Evolutionary conservation across 2,329 filamentous ascomycete genomes (phyloP).

Genomic region (Clonostachys rhizophaga): DNA sequence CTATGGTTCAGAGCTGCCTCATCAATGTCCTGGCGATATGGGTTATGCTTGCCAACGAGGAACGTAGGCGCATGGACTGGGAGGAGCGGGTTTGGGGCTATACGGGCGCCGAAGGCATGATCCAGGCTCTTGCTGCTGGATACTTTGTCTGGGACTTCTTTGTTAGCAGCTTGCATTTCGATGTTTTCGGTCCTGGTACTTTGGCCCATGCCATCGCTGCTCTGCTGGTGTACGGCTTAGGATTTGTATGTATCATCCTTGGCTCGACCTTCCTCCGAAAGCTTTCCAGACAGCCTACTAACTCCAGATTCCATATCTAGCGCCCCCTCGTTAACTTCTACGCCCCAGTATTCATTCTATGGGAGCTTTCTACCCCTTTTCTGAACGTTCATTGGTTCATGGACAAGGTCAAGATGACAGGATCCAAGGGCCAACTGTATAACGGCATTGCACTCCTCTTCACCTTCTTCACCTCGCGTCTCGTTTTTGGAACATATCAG

Average conservation of each 20-base stretch:
- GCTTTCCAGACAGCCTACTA: not conserved
- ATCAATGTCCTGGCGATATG: constrained; percentile 72
- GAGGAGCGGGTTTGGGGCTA: constrained; percentile 74
- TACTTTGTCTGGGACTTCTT: constrained; percentile 84
- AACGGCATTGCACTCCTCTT: constrained; percentile 70
- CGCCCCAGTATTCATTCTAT: constrained; percentile 75
- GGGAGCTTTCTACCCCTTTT: constrained; percentile 81
- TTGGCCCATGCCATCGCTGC: constrained; percentile 74
- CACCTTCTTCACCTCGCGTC: constrained; percentile 72
- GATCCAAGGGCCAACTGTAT: constrained; percentile 67
- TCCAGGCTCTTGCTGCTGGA: constrained; percentile 71
- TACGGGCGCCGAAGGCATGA: constrained; percentile 64
- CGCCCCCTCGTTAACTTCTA: constrained; percentile 84
- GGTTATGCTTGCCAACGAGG: constrained; percentile 64
- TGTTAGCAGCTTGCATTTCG: constrained; percentile 62
- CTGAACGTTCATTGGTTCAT: constrained; percentile 91
- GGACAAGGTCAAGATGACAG: constrained; percentile 80
- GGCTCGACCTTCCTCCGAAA: constrained; percentile 1
- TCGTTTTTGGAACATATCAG: constrained; percentile 74
- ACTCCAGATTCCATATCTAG: constrained; percentile 31
- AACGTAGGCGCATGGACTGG: constrained; percentile 61
- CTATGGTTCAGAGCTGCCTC: constrained; percentile 69
- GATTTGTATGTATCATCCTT: constrained; percentile 59
- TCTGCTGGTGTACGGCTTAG: constrained; percentile 68
- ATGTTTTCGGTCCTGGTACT: constrained; percentile 72